phyloP scores from a whole-genome alignment of 148 eudicot genomes.

The Oxyria digyna region DNA sequence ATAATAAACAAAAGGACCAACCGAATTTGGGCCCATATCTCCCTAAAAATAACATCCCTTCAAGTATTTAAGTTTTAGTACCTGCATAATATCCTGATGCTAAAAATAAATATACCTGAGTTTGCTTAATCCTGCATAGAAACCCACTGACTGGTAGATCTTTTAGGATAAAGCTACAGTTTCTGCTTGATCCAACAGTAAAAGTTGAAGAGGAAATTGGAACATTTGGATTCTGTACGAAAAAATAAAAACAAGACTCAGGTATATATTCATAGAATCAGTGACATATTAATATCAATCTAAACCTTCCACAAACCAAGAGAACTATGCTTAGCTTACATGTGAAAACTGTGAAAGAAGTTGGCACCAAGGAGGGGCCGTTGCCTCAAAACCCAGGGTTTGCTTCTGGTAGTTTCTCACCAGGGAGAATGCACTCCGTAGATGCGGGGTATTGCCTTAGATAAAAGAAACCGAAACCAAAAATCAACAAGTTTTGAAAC shows the following conservation, averaged over 20 bases:
- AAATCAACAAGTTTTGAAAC: neutral
- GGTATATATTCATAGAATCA: neutral
- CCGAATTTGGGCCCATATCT: neutral
- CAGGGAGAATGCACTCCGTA: slow-evolving; percentile 31
- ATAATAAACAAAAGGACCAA: neutral
- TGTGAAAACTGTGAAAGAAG: slow-evolving; percentile 58
- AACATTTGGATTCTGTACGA: slow-evolving; percentile 47
- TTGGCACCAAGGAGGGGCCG: slow-evolving; percentile 63
- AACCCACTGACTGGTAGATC: slow-evolving; percentile 41
- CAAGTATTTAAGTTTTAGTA: neutral
- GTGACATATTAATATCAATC: neutral
- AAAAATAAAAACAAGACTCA: slow-evolving; percentile 1
- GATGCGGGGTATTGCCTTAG: slow-evolving; percentile 28
- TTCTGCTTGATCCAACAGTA: slow-evolving; percentile 58
- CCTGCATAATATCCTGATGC: neutral
- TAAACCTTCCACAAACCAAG: neutral
- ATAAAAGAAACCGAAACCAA: neutral
- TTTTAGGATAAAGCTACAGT: slow-evolving; percentile 36
- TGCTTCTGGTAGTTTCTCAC: slow-evolving; percentile 30
- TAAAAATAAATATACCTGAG: slow-evolving; percentile 35
- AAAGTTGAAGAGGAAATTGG: slow-evolving; percentile 30
- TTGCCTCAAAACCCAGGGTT: slow-evolving; percentile 21
- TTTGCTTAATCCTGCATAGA: slow-evolving; percentile 48
- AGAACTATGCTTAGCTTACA: slow-evolving; percentile 22
- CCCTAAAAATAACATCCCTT: neutral